Conservation (phyloP, 768 basidiomycete species). For the Coprinopsis sp. region DNA sequence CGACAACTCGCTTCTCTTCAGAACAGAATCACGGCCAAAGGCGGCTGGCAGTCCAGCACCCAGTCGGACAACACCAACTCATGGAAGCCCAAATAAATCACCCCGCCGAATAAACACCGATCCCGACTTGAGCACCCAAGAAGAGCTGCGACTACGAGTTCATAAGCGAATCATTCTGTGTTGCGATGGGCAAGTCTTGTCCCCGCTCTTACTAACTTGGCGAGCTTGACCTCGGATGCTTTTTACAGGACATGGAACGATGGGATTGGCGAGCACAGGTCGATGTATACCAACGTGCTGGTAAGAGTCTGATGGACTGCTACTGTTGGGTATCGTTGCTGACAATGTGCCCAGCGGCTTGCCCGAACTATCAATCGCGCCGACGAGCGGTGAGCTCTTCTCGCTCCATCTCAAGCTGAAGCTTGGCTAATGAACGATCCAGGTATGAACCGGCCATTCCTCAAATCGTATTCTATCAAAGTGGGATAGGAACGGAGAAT, state of each 20-base stretch:
- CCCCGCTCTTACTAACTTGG: not conserved
- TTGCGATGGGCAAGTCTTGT: conserved; percentile 62
- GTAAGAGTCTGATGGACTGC: conserved; percentile 26
- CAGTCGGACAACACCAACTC: not conserved
- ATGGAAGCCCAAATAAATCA: conserved; percentile 21
- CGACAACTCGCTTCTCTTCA: conserved; percentile 4
- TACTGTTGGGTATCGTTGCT: not conserved
- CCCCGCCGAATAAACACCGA: conserved; percentile 31
- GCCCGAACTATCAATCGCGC: conserved; percentile 47
- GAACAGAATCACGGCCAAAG: not conserved
- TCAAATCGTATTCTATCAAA: conserved; percentile 62
- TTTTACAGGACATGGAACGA: conserved; percentile 67
- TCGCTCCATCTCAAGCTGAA: no score
- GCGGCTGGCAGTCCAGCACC: not conserved
- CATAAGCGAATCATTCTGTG: conserved; percentile 67
- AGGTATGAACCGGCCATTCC: conserved; percentile 36
- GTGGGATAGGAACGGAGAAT: conserved; percentile 54
- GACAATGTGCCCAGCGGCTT: conserved; percentile 37
- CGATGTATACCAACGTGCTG: conserved; percentile 53
- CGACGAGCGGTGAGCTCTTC: conserved; percentile 37
- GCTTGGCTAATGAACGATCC: no score
- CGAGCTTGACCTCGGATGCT: conserved; percentile 1
- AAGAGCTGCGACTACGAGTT: conserved; percentile 16
- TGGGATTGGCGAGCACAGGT: conserved; percentile 42
- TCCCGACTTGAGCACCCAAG: conserved; percentile 18